Base-by-base conservation (phyloP, 2,329 filamentous ascomycete genomes). In the Penicillium decumbens region DNA sequence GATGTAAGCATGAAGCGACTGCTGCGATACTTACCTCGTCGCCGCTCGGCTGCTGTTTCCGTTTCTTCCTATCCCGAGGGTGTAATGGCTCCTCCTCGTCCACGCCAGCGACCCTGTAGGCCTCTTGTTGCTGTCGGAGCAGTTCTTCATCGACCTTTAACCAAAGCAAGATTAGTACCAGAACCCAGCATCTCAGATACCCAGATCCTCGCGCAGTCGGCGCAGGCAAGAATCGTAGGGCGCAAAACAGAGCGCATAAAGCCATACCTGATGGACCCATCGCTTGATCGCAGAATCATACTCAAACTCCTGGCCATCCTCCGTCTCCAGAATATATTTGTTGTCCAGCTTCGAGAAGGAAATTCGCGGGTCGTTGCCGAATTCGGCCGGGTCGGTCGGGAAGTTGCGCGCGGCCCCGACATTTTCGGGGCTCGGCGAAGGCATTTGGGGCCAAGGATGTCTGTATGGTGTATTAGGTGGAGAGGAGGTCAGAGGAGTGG, bases 261-360 rank as follows among this genome's bases (percentile, higher is more conserved):
- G 29, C 49, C 74, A 62, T 77, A 79, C 81, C 66, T 79, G 76
- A 58, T 83, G 85, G 46, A 89, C 78, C 91, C 91, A 96, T 71
- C 82, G 80, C 72, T 82, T 84, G 59, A 84, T 72, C 43, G 77
- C 78, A 43, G 79, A 72, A 69, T 95, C 84, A 73, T 86, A 96
- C 67, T 91, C 87, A 73, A 85, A 95, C 69, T 95, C 91, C 53
- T 83, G 80, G 45, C 89, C 89, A 65, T 93, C 84, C 41, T 90
- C 88, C 49, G 88, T 86, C 54, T 95, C 90, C 6, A 93, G 82
- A 45, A 93, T 81, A 73, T 85, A 92, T 66, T 89, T 92, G 64
- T 83, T 79, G 70, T 92, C 86, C 53, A 89, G 77, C 66, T 82
- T 87, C n/a, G 88, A 92, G 73, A 86, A 95, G 5, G 89, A 92